Percentiles rank a stretch among this genome's conserved stretches.
Evolutionary conservation across 345 rosid genomes (phyloP).

Genomic region (Populus pruinosa): DNA sequence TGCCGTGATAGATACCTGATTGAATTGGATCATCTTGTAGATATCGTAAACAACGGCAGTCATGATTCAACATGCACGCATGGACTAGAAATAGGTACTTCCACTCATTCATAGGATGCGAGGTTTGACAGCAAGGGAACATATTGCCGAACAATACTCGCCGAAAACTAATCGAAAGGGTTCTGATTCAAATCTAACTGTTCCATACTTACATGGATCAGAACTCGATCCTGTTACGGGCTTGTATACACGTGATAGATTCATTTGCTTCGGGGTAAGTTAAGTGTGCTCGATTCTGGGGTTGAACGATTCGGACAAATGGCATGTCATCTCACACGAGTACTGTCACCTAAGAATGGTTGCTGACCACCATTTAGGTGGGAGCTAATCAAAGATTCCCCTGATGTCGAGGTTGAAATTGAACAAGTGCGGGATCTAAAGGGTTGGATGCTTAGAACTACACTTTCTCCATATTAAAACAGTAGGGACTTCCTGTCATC

Average conservation of each 20-base stretch:
- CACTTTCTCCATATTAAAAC: not conserved
- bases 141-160: no score
- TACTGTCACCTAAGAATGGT: not conserved
- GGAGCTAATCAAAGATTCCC: slow-evolving; percentile 32
- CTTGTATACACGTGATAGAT: not conserved
- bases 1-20: no score
- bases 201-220: no score
- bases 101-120: no score
- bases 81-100: not conserved
- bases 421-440: slow-evolving; percentile 4
- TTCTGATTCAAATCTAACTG: not conserved
- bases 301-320: not conserved
- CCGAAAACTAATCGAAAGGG: not conserved
- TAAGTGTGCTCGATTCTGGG: not conserved
- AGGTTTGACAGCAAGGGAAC: no score
- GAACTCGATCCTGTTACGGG: not conserved
- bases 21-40: not conserved
- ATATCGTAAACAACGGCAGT: not conserved
- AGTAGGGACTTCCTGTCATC: slow-evolving; percentile 24
- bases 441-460: not conserved
- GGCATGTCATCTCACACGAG: not conserved
- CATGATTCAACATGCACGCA: not conserved
- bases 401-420: slow-evolving; percentile 15
- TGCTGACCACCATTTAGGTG: not conserved
- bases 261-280: not conserved